Percentiles rank a stretch among this genome's conserved stretches.
These are phyloP conservation scores for Lolium multiflorum DNA, from an alignment of 176 grass and related monocot genomes.

Conservation along the genomic window DNA sequence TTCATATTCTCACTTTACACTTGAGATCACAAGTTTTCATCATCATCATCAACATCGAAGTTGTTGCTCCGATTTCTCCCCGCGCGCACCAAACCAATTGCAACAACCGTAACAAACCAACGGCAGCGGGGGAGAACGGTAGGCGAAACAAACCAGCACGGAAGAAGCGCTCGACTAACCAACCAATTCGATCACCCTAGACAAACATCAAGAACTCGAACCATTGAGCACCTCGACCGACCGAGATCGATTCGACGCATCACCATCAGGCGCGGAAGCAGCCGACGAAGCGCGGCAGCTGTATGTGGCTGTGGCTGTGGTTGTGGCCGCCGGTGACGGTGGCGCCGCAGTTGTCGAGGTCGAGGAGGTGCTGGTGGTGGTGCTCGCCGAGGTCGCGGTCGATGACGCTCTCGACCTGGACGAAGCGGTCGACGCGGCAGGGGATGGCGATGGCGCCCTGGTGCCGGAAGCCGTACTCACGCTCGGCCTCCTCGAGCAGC, in stretches of 20 bases:
- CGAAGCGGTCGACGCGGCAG: constrained; percentile 80
- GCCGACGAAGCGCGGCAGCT: constrained; percentile 63
- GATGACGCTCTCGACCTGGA: constrained; percentile 67
- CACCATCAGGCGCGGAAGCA: constrained; percentile 67
- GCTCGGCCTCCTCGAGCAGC: constrained; percentile 76
- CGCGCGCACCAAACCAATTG: constrained; percentile 27
- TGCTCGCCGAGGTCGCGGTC: constrained; percentile 49
- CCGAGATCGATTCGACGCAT: too few relatives aligned
- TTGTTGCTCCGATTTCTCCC: constrained; percentile 30
- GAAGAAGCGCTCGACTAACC: neutral
- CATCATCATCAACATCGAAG: constrained; percentile 53
- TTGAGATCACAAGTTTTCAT: constrained; percentile 56
- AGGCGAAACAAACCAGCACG: constrained; percentile 31
- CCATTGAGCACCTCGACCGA: neutral
- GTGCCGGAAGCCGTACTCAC: constrained; percentile 83
- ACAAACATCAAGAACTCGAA: constrained; percentile 4
- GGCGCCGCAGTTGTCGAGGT: neutral
- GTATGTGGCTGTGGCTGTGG: constrained; percentile 36
- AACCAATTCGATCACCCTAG: neutral
- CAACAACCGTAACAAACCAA: constrained; percentile 25
- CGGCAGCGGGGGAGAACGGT: neutral
- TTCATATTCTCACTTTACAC: constrained; percentile 28
- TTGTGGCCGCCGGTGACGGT: neutral
- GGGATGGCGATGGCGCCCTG: constrained; percentile 85
- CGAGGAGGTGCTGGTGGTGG: constrained; percentile 40